Conservation (phyloP, 1,139 yeast genomes). For the Zygoascus sp. region DNA sequence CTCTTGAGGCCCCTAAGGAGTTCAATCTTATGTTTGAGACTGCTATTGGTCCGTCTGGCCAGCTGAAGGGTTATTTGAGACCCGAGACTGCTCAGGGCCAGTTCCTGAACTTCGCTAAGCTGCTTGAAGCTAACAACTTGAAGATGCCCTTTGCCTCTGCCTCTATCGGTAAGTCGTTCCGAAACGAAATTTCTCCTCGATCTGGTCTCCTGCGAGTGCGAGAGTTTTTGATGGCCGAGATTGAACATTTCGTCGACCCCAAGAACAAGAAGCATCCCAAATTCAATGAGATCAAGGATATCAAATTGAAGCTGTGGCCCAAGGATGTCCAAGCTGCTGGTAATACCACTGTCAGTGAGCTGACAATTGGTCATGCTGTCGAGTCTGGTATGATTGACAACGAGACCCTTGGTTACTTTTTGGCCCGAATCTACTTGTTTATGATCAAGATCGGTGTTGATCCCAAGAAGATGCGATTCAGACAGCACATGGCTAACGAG, state of each 20-base stretch:
- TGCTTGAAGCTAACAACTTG: slow-evolving; percentile 90
- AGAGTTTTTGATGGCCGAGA: slow-evolving; percentile 98
- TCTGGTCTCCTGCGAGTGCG: slow-evolving; percentile 96
- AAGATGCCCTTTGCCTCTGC: slow-evolving; percentile 99
- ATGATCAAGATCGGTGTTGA: slow-evolving; percentile 88
- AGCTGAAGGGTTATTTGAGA: slow-evolving; percentile 88
- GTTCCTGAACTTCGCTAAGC: slow-evolving; percentile 88
- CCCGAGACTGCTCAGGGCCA: slow-evolving; percentile 99
- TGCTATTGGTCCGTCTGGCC: slow-evolving; percentile 98
- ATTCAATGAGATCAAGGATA: slow-evolving; percentile 69
- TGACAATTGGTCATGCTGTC: slow-evolving; percentile 88
- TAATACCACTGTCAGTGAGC: slow-evolving; percentile 57
- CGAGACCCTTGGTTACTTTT: slow-evolving; percentile 93
- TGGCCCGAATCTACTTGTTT: slow-evolving; percentile 86
- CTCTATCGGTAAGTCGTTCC: slow-evolving; percentile 95
- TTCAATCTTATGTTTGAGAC: slow-evolving; percentile 99
- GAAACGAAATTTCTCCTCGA: slow-evolving; percentile 98
- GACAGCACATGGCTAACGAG: slow-evolving; percentile 98
- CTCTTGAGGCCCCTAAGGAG: slow-evolving; percentile 84
- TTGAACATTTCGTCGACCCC: slow-evolving; percentile 98
- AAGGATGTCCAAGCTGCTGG: slow-evolving; percentile 86
- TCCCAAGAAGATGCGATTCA: slow-evolving; percentile 76
- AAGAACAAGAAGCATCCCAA: slow-evolving; percentile 74
- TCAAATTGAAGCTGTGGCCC: slow-evolving; percentile 73
- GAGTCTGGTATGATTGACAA: slow-evolving; percentile 83